These are phyloP conservation scores for Kazachstania psychrophila DNA, from an alignment of 805 yeast genomes.

Conservation along the genomic window DNA sequence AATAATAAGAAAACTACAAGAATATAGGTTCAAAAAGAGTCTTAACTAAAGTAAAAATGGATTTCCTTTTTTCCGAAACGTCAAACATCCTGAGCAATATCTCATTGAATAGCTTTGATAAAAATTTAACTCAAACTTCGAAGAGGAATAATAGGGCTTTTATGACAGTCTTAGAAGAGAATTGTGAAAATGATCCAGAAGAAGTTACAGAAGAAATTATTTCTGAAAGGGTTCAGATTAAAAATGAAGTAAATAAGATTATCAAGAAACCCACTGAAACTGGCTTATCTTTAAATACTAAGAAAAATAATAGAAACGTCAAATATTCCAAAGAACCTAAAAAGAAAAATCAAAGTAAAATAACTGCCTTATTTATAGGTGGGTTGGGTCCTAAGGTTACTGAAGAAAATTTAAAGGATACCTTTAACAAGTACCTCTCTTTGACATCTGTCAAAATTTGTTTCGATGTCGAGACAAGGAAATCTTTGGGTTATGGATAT, in stretches of 20 bases:
- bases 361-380: slow-evolving; percentile 49
- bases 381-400: slow-evolving; percentile 43
- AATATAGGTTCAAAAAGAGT: no score
- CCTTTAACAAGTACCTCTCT: slow-evolving; percentile 37
- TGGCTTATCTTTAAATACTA: no score
- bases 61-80: not conserved
- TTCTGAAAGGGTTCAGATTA: no score
- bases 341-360: no score
- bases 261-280: no score
- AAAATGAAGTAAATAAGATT: no score
- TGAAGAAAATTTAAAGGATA: slow-evolving; percentile 38
- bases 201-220: not conserved
- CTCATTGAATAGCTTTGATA: slow-evolving; percentile 3
- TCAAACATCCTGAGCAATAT: slow-evolving; percentile 2
- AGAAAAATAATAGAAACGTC: no score
- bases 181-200: not conserved
- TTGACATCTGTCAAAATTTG: slow-evolving; percentile 54
- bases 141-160: not conserved
- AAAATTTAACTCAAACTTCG: not conserved
- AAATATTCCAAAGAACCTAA: no score
- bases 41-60: no score
- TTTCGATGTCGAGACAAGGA: slow-evolving; percentile 40
- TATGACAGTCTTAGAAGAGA: not conserved
- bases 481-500: slow-evolving; percentile 66
- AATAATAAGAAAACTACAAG: no score